Conservation (phyloP, 2,329 filamentous ascomycete genomes). For the Fusarium guadeloupense region DNA sequence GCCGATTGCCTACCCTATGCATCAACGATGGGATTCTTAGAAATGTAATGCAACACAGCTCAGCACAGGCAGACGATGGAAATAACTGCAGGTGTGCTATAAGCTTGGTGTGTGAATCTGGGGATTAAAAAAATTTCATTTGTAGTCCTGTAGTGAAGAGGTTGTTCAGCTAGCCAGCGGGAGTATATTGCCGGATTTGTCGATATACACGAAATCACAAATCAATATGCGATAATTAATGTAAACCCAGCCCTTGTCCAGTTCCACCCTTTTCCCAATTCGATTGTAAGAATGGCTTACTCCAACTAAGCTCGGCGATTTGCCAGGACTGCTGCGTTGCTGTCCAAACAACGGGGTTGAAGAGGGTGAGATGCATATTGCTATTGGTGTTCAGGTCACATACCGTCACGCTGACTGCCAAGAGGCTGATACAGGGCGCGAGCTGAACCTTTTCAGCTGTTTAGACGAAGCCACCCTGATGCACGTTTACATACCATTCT, state of each 20-base stretch:
- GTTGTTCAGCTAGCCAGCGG: not conserved
- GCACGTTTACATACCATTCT: not conserved
- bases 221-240: not conserved
- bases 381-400: not conserved
- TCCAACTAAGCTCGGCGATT: not conserved
- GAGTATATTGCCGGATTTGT: not conserved
- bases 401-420: not conserved
- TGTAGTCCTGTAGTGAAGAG: not conserved
- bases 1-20: too few relatives aligned
- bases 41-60: too few relatives aligned
- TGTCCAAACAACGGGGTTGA: too few relatives aligned
- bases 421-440: not conserved
- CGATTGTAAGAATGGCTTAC: not conserved
- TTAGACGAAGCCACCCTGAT: not conserved
- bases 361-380: not conserved
- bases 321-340: too few relatives aligned
- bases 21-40: too few relatives aligned
- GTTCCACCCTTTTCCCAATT: not conserved
- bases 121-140: too few relatives aligned
- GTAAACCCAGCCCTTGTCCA: constrained; percentile 1
- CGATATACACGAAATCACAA: not conserved
- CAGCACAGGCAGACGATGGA: too few relatives aligned
- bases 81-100: too few relatives aligned
- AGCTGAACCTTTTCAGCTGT: constrained; percentile 7
- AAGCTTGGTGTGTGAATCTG: not conserved